These are phyloP conservation scores for Stemphylium lycopersici DNA, from an alignment of 2,329 filamentous ascomycete genomes.

Conservation along the genomic window DNA sequence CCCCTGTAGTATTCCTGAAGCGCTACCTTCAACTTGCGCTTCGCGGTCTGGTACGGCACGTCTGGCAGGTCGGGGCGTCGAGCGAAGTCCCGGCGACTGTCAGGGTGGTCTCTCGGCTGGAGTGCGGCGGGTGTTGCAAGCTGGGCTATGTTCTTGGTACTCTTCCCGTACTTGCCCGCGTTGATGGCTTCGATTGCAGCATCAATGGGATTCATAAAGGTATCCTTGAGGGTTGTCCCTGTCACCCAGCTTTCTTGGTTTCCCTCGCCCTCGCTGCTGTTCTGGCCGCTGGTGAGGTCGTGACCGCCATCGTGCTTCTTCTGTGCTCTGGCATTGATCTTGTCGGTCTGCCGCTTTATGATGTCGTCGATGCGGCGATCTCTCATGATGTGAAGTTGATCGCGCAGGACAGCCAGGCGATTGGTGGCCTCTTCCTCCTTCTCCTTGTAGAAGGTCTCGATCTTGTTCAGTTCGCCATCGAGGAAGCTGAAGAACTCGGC, in stretches of 20 bases:
- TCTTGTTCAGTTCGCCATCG: constrained; percentile 84
- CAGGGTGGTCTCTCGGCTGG: constrained; percentile 36
- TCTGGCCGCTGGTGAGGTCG: constrained; percentile 22
- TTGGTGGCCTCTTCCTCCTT: constrained; percentile 86
- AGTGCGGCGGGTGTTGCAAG: constrained; percentile 51
- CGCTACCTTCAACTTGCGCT: constrained; percentile 88
- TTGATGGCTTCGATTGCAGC: constrained; percentile 51
- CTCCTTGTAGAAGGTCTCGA: constrained; percentile 84
- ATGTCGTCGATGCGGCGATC: constrained; percentile 78
- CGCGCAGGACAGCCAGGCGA: constrained; percentile 72
- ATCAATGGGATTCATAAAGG: constrained; percentile 48
- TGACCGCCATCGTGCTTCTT: constrained; percentile 26
- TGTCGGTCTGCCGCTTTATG: constrained; percentile 56
- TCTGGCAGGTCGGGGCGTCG: constrained; percentile 52
- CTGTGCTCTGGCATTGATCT: constrained; percentile 38
- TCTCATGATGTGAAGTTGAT: constrained; percentile 92
- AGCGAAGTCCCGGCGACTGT: constrained; percentile 52
- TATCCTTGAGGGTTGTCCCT: constrained; percentile 19
- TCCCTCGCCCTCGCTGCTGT: constrained; percentile 32
- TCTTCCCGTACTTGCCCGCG: constrained; percentile 61
- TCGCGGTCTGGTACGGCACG: constrained; percentile 85
- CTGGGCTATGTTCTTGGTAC: constrained; percentile 54
- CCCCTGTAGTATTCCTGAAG: constrained; percentile 92
- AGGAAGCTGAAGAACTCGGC: constrained; percentile 88
- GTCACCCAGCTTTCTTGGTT: constrained; percentile 19